Conservation (phyloP, 768 basidiomycete genomes). For the Suillus fuscotomentosus region DNA sequence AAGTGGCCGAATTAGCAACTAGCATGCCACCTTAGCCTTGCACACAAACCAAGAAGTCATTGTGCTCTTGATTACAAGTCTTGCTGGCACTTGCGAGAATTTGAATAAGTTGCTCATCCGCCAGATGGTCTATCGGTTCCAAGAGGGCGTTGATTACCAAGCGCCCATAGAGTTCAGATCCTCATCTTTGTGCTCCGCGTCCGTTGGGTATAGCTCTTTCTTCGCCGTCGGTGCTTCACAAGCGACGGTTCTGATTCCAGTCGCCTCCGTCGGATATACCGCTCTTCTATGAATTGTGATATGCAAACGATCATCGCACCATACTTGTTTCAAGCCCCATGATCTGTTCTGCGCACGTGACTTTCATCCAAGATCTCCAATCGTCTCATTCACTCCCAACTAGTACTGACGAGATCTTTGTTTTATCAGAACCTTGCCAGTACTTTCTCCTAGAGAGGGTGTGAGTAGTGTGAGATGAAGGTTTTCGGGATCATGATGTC, state of each 20-base stretch:
- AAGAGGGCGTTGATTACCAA: not conserved
- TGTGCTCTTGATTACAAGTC: not conserved
- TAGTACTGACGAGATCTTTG: not conserved
- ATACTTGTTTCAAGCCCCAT: not conserved
- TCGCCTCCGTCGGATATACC: not conserved
- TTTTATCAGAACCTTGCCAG: slow-evolving; percentile 29
- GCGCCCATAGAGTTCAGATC: not conserved
- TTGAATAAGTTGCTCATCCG: not conserved
- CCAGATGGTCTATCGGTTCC: not conserved
- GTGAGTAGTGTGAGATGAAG: not conserved
- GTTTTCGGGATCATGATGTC: not conserved
- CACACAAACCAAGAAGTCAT: too few relatives aligned
- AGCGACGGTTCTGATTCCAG: not conserved
- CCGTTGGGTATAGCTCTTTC: not conserved
- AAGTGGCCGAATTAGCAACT: not conserved
- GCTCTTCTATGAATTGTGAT: not conserved
- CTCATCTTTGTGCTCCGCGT: not conserved
- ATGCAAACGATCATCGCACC: not conserved
- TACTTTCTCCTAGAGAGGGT: slow-evolving; percentile 32
- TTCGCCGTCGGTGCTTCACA: slow-evolving; percentile 1
- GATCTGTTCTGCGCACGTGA: not conserved
- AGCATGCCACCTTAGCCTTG: not conserved
- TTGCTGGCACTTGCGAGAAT: not conserved
- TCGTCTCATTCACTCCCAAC: not conserved
- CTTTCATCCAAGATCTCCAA: not conserved